A percentile compares a stretch with the other conserved stretches of the same genome.
These are phyloP conservation scores for Bolboschoenoplectus hybrid DNA, from an alignment of 202 grass and related monocot species.

Conservation along the genomic window DNA sequence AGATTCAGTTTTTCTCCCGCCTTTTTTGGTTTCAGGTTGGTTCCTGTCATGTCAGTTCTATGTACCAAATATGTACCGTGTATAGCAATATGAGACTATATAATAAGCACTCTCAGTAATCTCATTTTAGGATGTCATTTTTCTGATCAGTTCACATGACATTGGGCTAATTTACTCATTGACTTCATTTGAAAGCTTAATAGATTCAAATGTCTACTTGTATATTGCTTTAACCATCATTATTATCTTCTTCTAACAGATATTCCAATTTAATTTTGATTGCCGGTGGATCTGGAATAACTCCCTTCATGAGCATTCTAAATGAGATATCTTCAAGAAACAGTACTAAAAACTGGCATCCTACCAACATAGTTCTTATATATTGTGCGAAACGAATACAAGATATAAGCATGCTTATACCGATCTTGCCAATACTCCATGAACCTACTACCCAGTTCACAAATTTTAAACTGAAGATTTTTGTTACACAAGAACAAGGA, in stretches of 20 bases:
- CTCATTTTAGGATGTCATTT: not conserved
- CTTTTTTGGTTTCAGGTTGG: not conserved
- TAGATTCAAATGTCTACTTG: not conserved
- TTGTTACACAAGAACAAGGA: constrained; percentile 47
- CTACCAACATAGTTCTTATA: constrained; percentile 41
- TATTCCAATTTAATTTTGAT: constrained; percentile 50
- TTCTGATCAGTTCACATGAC: not conserved
- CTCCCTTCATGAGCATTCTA: constrained; percentile 55
- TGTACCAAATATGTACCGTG: not conserved
- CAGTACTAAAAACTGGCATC: not conserved
- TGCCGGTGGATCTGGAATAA: constrained; percentile 52
- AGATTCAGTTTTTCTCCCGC: not conserved
- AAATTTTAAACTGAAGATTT: constrained; percentile 46
- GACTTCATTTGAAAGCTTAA: not conserved
- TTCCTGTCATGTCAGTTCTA: not conserved
- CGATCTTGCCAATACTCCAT: constrained; percentile 33
- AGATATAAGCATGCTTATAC: constrained; percentile 50
- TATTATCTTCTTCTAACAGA: constrained; percentile 26
- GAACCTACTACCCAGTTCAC: constrained; percentile 32
- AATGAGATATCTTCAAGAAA: constrained; percentile 45
- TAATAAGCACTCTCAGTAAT: not conserved
- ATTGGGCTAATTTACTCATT: not conserved
- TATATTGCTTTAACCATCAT: not conserved
- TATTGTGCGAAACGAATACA: constrained; percentile 38
- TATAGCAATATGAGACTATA: not conserved